phyloP scores from a whole-genome alignment of 208 protist genomes.

The Leishmania aethiopica region DNA sequence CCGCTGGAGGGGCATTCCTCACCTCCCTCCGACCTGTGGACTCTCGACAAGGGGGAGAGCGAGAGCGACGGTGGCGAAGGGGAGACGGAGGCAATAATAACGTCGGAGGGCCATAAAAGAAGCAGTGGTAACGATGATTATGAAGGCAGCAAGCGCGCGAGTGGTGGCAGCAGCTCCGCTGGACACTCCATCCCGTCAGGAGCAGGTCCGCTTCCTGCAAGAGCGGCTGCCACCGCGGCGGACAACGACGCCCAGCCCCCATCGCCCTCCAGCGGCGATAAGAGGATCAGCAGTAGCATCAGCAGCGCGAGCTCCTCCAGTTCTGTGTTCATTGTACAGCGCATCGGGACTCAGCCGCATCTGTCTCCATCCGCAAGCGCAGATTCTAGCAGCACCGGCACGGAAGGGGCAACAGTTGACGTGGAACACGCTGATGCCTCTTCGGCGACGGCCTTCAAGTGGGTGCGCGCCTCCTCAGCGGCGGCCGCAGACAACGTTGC shows the following conservation, averaged over 20 bases:
- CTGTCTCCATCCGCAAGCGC: background rate
- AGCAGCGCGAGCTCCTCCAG: conserved; percentile 12
- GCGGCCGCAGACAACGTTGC: background rate
- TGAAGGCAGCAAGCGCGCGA: background rate
- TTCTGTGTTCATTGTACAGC: conserved; percentile 5
- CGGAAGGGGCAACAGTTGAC: background rate
- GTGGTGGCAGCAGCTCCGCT: background rate
- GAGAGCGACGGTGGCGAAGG: background rate
- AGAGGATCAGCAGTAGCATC: background rate
- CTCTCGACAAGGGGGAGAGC: conserved; percentile 20
- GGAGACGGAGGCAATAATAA: background rate
- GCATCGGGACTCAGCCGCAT: background rate
- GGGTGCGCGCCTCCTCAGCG: background rate
- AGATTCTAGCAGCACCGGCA: background rate
- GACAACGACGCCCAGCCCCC: background rate
- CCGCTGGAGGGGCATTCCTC: background rate
- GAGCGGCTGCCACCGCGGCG: background rate
- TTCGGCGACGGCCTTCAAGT: background rate
- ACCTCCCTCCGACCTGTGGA: conserved; percentile 15
- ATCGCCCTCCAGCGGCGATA: background rate
- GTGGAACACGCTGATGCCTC: background rate
- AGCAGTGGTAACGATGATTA: background rate
- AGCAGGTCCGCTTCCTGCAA: background rate
- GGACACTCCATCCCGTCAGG: background rate
- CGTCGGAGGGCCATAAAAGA: background rate